Base-by-base conservation (phyloP, 306 rosid species). In the Morella rubra region DNA sequence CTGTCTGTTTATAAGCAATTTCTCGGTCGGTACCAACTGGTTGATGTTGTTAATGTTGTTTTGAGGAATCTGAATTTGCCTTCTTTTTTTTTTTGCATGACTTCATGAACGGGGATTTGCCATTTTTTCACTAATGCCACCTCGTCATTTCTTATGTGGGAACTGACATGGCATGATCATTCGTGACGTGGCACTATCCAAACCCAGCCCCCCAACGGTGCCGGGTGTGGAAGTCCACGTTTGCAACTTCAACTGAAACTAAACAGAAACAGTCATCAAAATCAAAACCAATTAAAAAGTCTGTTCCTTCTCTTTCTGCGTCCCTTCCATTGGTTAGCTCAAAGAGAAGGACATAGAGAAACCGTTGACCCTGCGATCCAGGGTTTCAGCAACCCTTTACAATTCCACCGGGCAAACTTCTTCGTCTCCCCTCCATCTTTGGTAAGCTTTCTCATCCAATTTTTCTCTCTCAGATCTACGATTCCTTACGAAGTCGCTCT, bases 351-450 rank as follows among this genome's bases (percentile, higher is more conserved):
- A 20, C 47, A 59, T 41, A 55, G 16, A 45, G 53, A 60, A 73
- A 65, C 77, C 85, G 76, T 87, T 84, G 87, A 93, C 90, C 91
- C 89, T 49, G 83, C 68, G 88, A 90, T 91, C 87, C 84, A 78
- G 92, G 76, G 52, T 50, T 8, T 4, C 44, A 44, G 49, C 50
- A 10, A 42, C 53, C 58, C 51, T 15, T 37, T 22, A 41, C 18
- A 16, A 47, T 50, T 50, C 10, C 19, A 19, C 11, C 18, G 16
- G 24, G 14, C 40, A 49, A 59, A 69, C 51, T 20, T 20, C 51
- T 66, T 71, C 56, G 24, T 20, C 62, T 53, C 74, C 56, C 62
- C 49, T 68, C 51, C 8, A 41, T 37, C 42, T 61, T 68, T 69
- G 20, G 89, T 81, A 81, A 84, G 85, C 75, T 73, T 80, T 76